Evolutionary conservation across 2,329 filamentous ascomycete species (phyloP).

Genomic region (Cryphonectria parasitica): DNA sequence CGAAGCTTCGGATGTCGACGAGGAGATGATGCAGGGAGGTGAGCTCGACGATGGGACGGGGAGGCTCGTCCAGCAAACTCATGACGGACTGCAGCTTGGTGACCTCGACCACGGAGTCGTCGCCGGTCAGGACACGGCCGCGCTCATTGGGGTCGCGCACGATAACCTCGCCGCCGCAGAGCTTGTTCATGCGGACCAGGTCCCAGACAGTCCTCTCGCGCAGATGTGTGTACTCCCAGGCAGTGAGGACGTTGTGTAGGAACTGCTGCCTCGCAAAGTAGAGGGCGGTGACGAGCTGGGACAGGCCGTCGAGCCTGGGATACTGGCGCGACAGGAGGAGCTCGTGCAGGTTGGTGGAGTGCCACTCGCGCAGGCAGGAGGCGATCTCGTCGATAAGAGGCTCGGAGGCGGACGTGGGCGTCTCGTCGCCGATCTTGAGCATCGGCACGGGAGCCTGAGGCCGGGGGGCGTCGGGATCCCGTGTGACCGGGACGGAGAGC

Average conservation of each 20-base stretch:
- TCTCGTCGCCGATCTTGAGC: slow-evolving; percentile 97
- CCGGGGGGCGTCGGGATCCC: slow-evolving; percentile 71
- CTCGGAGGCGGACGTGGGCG: slow-evolving; percentile 84
- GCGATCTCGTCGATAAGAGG: slow-evolving; percentile 97
- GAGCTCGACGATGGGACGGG: slow-evolving; percentile 67
- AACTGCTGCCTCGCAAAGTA: slow-evolving; percentile 87
- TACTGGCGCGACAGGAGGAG: slow-evolving; percentile 85
- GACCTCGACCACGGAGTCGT: slow-evolving; percentile 91
- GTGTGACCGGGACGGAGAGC: slow-evolving; percentile 54
- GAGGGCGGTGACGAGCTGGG: slow-evolving; percentile 77
- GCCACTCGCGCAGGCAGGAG: slow-evolving; percentile 96
- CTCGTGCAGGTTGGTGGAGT: slow-evolving; percentile 94
- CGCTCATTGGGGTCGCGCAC: slow-evolving; percentile 84
- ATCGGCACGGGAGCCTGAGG: slow-evolving; percentile 93
- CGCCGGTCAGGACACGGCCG: slow-evolving; percentile 84
- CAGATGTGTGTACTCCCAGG: slow-evolving; percentile 77
- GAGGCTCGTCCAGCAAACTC: slow-evolving; percentile 88
- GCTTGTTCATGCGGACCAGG: slow-evolving; percentile 89
- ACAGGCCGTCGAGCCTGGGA: slow-evolving; percentile 77
- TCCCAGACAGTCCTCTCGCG: slow-evolving; percentile 96
- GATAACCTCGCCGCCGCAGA: slow-evolving; percentile 91
- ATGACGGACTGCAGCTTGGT: slow-evolving; percentile 93
- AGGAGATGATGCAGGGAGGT: slow-evolving; percentile 79
- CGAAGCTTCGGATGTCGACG: slow-evolving; percentile 82
- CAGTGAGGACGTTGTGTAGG: slow-evolving; percentile 90